Evolutionary conservation across 2,329 filamentous ascomycete species (phyloP), one percentile per base, ranked within the genome.

Genomic region (Xylariales sp.): DNA sequence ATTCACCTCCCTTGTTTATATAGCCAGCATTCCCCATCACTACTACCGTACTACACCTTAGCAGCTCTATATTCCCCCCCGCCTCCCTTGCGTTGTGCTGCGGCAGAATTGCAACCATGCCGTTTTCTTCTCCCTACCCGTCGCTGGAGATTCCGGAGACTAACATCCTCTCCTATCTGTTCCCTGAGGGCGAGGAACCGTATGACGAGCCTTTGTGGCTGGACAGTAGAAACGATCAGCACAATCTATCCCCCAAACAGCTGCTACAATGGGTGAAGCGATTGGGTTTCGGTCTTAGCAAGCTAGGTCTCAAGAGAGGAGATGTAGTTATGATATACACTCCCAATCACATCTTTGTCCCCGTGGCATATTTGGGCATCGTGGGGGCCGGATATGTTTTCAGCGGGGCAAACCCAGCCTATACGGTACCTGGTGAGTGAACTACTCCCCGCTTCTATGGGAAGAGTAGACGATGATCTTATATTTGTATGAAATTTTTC

Each of bases 291-390:
- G 73, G 74, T 4, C 58, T 78, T 12, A 59, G 71, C 33, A 57
- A 50, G 4, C 48, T 72, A 6, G 70, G 68, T 1, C 41, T 77
- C 6, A 49, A 63, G 39, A 59, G 55, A 34, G 69, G 69, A 11
- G 73, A 78, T 36, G 69, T 74, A 3, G 69, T 75, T 21, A 64
- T 78, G 62, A 63, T 76, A 29, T 73, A 69, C 47, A 70, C 69
- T 1, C 65, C 69, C 3, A 78, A 78, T 48, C 70, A 76, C 43
- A 67, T 78, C 27, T 74, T 72, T 44, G 65, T 78, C 2, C 74
- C 74, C 0, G 68, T 70, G 4, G 68, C 69, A 12, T 78, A 75
- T 47, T 57, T 77, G 5, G 74, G 70, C 3, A 67, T 74, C 27
- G 66, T 74, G 2, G 74, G 73, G 0, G 64, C 65, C 16, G 72